Percentiles rank a stretch among this genome's conserved stretches.
Evolutionary conservation across 495 filamentous ascomycete species (phyloP).

Genomic region (Aspergillus avenaceus): DNA sequence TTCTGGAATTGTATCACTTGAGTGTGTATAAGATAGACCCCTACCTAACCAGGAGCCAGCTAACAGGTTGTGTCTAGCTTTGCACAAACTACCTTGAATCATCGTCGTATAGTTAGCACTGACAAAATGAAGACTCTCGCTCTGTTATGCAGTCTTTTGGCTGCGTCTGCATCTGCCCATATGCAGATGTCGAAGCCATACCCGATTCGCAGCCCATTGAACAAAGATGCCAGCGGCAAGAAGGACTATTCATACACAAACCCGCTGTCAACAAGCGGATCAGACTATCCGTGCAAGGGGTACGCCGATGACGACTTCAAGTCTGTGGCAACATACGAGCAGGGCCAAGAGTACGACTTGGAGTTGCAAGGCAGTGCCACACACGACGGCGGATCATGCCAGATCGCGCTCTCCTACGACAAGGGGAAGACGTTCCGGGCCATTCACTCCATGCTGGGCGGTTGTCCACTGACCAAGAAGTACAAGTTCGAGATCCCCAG

Average conservation of each 20-base stretch:
- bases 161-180: conserved; percentile 36
- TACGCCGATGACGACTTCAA: conserved; percentile 43
- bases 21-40: too few relatives aligned
- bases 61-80: too few relatives aligned
- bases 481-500: conserved; percentile 48
- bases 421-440: conserved; percentile 66
- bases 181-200: conserved; percentile 45
- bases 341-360: conserved; percentile 37
- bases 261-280: conserved; percentile 37
- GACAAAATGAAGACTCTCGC: conserved; percentile 38
- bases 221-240: conserved; percentile 26
- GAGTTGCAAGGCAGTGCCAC: conserved; percentile 51
- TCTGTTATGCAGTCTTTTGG: conserved; percentile 31
- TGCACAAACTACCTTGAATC: too few relatives aligned
- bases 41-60: too few relatives aligned
- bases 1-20: too few relatives aligned
- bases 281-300: conserved; percentile 52
- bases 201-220: conserved; percentile 46
- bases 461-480: conserved; percentile 59
- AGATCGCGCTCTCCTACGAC: conserved; percentile 79
- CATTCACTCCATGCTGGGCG: conserved; percentile 78
- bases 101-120: too few relatives aligned
- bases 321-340: conserved; percentile 41
- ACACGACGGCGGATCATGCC: conserved; percentile 86
- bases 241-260: conserved; percentile 52